phyloP scores from a whole-genome alignment of 1,284 basidiomycete genomes.

The Peniophora sp. region DNA sequence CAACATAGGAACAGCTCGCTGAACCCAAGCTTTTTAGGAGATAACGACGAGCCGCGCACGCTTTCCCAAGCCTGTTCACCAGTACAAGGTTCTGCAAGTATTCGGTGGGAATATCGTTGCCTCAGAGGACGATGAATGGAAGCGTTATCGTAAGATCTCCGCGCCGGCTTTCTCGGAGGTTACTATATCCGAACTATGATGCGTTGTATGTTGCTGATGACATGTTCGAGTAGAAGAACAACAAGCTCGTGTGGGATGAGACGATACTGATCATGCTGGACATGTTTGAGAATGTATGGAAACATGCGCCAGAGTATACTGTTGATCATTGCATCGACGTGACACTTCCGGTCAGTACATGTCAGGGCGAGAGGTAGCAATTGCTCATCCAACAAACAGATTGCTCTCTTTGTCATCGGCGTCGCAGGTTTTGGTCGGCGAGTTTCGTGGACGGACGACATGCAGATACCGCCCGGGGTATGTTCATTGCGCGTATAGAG shows the following conservation, averaged over 20 bases:
- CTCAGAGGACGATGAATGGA: conserved; percentile 55
- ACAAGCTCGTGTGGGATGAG: conserved; percentile 51
- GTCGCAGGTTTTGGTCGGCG: conserved; percentile 38
- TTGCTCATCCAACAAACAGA: conserved; percentile 32
- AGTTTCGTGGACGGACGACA: conserved; percentile 12
- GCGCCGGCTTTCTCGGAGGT: conserved; percentile 36
- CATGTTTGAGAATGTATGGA: conserved; percentile 30
- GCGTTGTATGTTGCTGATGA: neutral
- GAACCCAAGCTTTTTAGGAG: conserved; percentile 11
- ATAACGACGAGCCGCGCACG: conserved; percentile 15
- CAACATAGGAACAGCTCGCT: neutral
- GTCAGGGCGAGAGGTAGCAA: no score
- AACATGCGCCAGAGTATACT: conserved; percentile 19
- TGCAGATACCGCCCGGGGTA: conserved; percentile 4
- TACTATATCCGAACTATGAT: conserved; percentile 5
- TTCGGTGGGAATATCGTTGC: conserved; percentile 50
- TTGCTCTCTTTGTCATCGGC: neutral
- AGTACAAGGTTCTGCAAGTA: conserved; percentile 24
- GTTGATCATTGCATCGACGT: conserved; percentile 26
- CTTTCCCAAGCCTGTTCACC: conserved; percentile 26
- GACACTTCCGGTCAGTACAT: conserved; percentile 37
- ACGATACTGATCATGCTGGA: conserved; percentile 30
- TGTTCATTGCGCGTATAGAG: no score
- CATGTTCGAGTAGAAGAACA: conserved; percentile 26
- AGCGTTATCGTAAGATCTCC: conserved; percentile 43